Base-by-base conservation (phyloP, 208 protist species). In the Jaenimonas drosophilae region DNA sequence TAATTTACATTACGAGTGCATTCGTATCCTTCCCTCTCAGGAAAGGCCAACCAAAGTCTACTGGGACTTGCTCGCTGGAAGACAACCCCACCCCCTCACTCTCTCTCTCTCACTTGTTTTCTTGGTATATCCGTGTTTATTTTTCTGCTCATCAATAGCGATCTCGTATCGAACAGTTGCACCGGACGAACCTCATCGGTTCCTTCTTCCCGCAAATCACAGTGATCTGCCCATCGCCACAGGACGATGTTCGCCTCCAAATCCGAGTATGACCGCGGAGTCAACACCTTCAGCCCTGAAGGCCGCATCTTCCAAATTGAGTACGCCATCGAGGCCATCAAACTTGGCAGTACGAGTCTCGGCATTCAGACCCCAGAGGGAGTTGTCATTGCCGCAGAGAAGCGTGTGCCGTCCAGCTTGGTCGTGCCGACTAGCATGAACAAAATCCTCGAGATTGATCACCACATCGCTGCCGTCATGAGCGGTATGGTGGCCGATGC, bases 241-340 rank as follows among this genome's bases (percentile, higher is more conserved):
- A 3, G 14, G 4, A 56, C 27, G 40, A 94, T 94, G 86, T 96
- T 96, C 60, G 64, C 79, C 32, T 90, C 88, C 25, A 97, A 97
- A 71, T 94, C 70, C 38, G 96, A 99, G 70, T 99, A 99, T 50
- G 97, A 99, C 63, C 76, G 96, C 25, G 97, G 97, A 49, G 96
- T 99, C 3, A 99, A 99, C 74, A 99, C 98, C 31, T 99, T 99
- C 72, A 98, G 94, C 25, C 98, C 98, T 12, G 97, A 99, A 63
- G 98, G 98, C 21, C 87, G 98, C 30, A 88, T 99, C 26, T 99
- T 99, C 76, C 98, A 94, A 66, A 92, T 95, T 50, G 82, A 95
- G 62, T 95, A 96, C 38, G 88, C 91, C 31, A 87, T 93, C 30
- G 76, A 94, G 53, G 88, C 91, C 1, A 91, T 94, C 46, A 91